These are phyloP conservation scores for Pyropia haitanensis DNA, from an alignment of 23 red algal genomes.

Conservation along the genomic window DNA sequence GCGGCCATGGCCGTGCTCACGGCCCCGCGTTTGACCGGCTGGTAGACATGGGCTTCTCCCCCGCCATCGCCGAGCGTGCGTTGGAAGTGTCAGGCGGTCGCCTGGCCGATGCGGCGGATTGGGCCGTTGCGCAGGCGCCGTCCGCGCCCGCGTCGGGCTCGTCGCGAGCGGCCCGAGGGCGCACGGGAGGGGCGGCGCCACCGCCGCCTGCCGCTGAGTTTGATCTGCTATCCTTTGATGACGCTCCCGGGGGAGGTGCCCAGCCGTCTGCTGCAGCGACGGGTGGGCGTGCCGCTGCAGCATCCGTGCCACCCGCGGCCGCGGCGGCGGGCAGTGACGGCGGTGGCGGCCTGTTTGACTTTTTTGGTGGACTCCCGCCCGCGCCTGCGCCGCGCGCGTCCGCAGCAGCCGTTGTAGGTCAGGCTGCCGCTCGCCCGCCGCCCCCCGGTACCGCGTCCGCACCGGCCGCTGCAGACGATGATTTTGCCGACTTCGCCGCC, in stretches of 20 bases:
- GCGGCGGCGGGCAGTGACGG: background rate
- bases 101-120: conserved; percentile 32
- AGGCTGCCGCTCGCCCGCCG: conserved; percentile 2
- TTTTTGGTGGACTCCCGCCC: background rate
- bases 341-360: too few relatives aligned
- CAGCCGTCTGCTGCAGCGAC: background rate
- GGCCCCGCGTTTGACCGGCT: conserved; percentile 22
- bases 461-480: conserved; percentile 10
- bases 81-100: conserved; percentile 23
- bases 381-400: background rate
- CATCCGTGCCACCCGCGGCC: background rate
- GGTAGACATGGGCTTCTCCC: conserved; percentile 43
- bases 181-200: background rate
- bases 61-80: conserved; percentile 19
- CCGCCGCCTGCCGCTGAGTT: conserved; percentile 5
- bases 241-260: background rate
- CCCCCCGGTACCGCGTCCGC: background rate
- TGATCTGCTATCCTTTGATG: conserved; percentile 48
- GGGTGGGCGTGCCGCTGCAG: background rate
- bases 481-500: conserved; percentile 53
- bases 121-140: conserved; percentile 16
- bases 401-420: conserved; percentile 6
- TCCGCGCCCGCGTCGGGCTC: background rate
- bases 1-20: too few relatives aligned
- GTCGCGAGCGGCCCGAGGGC: background rate